These are phyloP conservation scores for Xylariaceae sp. DNA, from an alignment of 2,329 filamentous ascomycete genomes.

Conservation along the genomic window DNA sequence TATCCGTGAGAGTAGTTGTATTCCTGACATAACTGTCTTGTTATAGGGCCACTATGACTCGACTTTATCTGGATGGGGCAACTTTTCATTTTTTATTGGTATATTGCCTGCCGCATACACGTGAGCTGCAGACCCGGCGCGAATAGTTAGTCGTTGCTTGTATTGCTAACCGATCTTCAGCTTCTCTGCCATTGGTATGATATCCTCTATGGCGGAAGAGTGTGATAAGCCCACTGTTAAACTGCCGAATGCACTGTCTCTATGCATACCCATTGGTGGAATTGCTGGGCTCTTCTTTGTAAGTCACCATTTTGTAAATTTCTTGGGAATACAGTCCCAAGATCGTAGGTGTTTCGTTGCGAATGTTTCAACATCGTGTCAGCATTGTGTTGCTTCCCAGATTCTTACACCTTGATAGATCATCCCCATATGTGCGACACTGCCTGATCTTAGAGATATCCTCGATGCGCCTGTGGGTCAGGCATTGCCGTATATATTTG, in stretches of 20 bases:
- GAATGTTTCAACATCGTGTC: too few species aligned
- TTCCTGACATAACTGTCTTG: neutral
- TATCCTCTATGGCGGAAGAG: constrained; percentile 67
- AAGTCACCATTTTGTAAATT: constrained; percentile 28
- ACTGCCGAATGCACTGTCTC: constrained; percentile 57
- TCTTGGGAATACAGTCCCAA: too few species aligned
- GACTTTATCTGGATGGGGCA: constrained; percentile 61
- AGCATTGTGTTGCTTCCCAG: neutral
- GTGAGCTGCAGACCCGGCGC: constrained; percentile 27
- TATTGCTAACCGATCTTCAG: constrained; percentile 29
- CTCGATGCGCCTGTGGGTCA: constrained; percentile 58
- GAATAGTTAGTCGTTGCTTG: neutral
- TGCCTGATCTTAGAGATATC: constrained; percentile 49
- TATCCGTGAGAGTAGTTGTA: neutral
- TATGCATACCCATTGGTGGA: constrained; percentile 59
- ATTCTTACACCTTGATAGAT: constrained; percentile 39
- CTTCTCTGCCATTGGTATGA: constrained; percentile 67
- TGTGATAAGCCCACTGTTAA: constrained; percentile 57
- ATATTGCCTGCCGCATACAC: constrained; percentile 64
- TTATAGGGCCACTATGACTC: constrained; percentile 59
- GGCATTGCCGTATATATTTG: constrained; percentile 60
- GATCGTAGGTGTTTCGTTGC: too few species aligned
- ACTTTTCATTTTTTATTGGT: constrained; percentile 68
- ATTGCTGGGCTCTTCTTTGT: constrained; percentile 60
- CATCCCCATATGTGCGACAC: constrained; percentile 56